These are phyloP conservation scores for Staphylotrichum longicolle DNA, from an alignment of 495 filamentous ascomycete genomes.

Conservation along the genomic window DNA sequence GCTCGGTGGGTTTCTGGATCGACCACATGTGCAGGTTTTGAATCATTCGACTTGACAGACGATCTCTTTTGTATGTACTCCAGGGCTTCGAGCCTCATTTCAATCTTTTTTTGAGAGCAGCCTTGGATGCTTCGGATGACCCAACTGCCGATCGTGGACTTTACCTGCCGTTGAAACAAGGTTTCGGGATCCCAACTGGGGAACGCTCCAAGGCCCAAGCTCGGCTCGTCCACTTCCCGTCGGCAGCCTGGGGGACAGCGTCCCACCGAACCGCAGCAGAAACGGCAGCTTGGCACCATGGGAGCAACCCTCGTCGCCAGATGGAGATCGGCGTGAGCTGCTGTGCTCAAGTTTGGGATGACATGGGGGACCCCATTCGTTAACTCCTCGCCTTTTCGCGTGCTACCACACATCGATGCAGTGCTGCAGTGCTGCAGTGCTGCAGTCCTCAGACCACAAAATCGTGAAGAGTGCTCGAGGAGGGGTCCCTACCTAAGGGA, in stretches of 20 bases:
- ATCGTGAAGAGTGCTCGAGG: too few species aligned
- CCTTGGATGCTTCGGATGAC: background rate
- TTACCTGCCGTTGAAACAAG: constrained; percentile 3
- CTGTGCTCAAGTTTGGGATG: background rate
- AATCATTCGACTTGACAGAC: too few species aligned
- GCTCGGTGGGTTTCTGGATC: too few species aligned
- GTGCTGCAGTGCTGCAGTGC: background rate
- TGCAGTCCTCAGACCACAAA: background rate
- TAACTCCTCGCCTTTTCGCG: background rate
- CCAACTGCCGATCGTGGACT: background rate
- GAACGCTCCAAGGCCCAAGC: background rate
- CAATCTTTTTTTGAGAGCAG: too few species aligned
- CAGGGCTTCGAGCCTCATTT: too few species aligned
- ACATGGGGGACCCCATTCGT: background rate
- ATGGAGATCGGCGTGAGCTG: constrained; percentile 15
- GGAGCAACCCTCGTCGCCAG: background rate
- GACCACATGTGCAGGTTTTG: too few species aligned
- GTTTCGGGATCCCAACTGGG: background rate
- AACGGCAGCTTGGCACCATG: background rate
- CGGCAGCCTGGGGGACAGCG: background rate
- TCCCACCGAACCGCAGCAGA: background rate
- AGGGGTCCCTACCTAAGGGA: too few species aligned
- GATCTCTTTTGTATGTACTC: too few species aligned
- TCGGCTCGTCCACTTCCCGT: constrained; percentile 1
- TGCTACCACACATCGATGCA: background rate